phyloP scores from a whole-genome alignment of 148 eudicot species.

The Tetragonia tetragonoides region DNA sequence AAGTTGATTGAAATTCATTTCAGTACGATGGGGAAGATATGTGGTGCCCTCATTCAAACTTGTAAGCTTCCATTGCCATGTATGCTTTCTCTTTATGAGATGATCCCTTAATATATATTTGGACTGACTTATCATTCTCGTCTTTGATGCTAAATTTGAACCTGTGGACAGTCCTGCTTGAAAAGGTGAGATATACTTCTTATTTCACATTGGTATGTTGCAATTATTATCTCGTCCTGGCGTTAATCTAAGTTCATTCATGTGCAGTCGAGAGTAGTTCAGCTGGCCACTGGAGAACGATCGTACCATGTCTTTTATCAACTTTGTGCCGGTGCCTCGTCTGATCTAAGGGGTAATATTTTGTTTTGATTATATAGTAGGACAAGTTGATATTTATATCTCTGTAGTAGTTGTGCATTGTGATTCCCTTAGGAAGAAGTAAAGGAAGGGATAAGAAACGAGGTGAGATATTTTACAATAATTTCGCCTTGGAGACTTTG shows the following conservation, averaged over 20 bases:
- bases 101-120: not conserved
- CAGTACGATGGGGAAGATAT: conserved; percentile 65
- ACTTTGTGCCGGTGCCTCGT: conserved; percentile 90
- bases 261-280: conserved; percentile 94
- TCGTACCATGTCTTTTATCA: conserved; percentile 95
- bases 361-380: not conserved
- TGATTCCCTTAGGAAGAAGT: not conserved
- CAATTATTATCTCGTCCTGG: conserved; percentile 1
- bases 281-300: conserved; percentile 76
- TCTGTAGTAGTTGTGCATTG: not conserved
- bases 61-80: conserved; percentile 52
- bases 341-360: conserved; percentile 71
- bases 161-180: conserved; percentile 65
- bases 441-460: not conserved
- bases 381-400: not conserved
- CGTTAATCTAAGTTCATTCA: conserved; percentile 18
- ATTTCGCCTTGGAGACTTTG: too few species aligned
- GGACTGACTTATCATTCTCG: conserved; percentile 24
- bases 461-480: not conserved
- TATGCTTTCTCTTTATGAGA: not conserved
- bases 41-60: conserved; percentile 86
- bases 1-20: conserved; percentile 89
- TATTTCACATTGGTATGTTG: conserved; percentile 1
- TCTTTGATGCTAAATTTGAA: conserved; percentile 21
- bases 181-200: conserved; percentile 56